Base-by-base conservation (phyloP, 2,329 filamentous ascomycete species). In the Calonectria pseudoreteaudii region DNA sequence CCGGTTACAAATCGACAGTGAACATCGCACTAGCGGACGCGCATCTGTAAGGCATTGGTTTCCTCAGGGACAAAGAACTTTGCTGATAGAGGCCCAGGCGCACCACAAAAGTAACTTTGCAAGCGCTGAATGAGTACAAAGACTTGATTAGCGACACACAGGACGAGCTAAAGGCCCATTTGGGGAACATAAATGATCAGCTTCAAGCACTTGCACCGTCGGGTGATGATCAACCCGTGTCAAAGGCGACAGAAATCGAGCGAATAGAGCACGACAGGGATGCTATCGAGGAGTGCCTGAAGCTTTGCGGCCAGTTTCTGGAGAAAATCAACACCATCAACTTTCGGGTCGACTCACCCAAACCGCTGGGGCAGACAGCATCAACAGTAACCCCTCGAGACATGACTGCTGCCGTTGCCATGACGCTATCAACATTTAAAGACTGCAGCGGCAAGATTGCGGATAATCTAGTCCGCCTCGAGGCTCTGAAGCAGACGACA, bases 81-180 rank as follows among this genome's bases (percentile, higher is more conserved):
- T 0, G 9, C 62, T 71, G 28, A 71, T 13, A 13, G 2, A n/a
- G n/a, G 8, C 8, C 28, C 30, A 71, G 69, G 18, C 69, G 62
- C n/a, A 28, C 36, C 6, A 49, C 36, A 36, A 67, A 56, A 20
- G 38, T 71, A 18, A 67, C 69, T n/a, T 34, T 56, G 9, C 49
- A 60, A 7, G 38, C 28, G 50, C 44, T 71, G 28, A 71, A 71
- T 20, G 60, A 66, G 20, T 67, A 67, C 50, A 71, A 71, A 66
- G 50, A 50, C 36, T 49, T 71, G 62, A 71, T 67, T 11, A 31
- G 62, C 14, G 58, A 58, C 30, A 60, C 69, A 3, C 65, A 47
- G 1, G 28, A 41, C 36, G 69, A 67, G 20, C 52, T 71, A 26
- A 38, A 66, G 49, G 10, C 28, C 5, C 69, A 71, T n/a, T 30